Evolutionary conservation across 2,329 filamentous ascomycete species (phyloP).

Genomic region (Diaporthe sp.): DNA sequence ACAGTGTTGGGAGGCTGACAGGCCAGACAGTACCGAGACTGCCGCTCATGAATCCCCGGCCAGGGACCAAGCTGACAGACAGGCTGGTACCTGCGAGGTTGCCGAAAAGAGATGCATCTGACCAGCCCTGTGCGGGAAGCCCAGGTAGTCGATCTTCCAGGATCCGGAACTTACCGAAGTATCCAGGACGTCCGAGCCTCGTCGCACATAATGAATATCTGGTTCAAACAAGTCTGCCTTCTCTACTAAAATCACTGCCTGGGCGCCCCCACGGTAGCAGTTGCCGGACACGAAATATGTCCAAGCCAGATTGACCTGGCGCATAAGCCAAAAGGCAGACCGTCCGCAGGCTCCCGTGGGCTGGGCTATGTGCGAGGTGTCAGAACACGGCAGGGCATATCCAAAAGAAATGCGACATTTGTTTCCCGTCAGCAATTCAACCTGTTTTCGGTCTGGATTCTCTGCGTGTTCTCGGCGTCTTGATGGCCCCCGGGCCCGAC

Average conservation of each 20-base stretch:
- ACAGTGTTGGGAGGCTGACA: background rate
- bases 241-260: background rate
- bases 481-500: background rate
- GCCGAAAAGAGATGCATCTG: conserved; percentile 16
- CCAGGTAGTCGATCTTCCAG: background rate
- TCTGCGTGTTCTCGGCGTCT: background rate
- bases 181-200: background rate
- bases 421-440: background rate
- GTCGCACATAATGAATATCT: background rate
- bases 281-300: background rate
- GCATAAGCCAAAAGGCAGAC: background rate
- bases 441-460: background rate
- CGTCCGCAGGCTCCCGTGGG: background rate
- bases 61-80: conserved; percentile 22
- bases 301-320: background rate
- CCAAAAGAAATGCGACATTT: background rate
- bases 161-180: conserved; percentile 24
- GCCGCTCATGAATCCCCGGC: background rate
- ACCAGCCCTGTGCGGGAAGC: conserved; percentile 5
- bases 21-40: background rate
- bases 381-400: background rate
- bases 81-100: conserved; percentile 22
- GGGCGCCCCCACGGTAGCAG: background rate
- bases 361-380: background rate
- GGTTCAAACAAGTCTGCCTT: background rate